phyloP scores from a whole-genome alignment of 2,329 filamentous ascomycete species.

The Myriosclerotinia scirpicola region DNA sequence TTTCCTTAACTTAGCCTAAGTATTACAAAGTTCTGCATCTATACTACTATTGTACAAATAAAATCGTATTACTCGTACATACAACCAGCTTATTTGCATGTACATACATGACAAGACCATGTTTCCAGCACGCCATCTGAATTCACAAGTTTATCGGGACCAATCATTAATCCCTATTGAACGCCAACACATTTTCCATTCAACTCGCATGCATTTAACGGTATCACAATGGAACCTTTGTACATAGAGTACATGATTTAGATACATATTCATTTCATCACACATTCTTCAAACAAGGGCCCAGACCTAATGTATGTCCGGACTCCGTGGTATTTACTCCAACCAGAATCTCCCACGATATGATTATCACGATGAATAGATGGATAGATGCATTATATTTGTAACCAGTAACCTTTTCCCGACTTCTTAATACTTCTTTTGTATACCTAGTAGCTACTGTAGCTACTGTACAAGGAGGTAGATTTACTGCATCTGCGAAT shows the following conservation, averaged over 20 bases:
- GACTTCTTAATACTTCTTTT: neutral
- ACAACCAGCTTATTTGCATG: neutral
- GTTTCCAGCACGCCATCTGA: neutral
- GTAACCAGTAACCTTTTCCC: conserved; percentile 8
- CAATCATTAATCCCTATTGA: neutral
- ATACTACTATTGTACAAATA: neutral
- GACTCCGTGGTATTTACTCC: neutral
- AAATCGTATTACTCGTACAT: neutral
- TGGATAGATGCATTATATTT: neutral
- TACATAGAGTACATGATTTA: neutral
- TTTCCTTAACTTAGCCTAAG: conserved; percentile 1
- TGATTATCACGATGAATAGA: neutral
- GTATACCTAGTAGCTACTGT: too few relatives aligned
- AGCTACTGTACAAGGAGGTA: too few relatives aligned
- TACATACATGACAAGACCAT: neutral
- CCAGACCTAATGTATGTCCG: neutral
- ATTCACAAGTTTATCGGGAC: neutral
- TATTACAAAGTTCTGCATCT: neutral
- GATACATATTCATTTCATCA: neutral
- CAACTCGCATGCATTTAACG: conserved; percentile 3
- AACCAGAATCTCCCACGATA: neutral
- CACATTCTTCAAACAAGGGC: neutral
- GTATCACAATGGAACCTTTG: conserved; percentile 20
- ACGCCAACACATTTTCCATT: neutral
- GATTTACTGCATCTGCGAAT: too few relatives aligned